Evolutionary conservation across 2,329 filamentous ascomycete species (phyloP), one percentile per base, ranked within the genome.

Genomic region (Epichloe sp.): DNA sequence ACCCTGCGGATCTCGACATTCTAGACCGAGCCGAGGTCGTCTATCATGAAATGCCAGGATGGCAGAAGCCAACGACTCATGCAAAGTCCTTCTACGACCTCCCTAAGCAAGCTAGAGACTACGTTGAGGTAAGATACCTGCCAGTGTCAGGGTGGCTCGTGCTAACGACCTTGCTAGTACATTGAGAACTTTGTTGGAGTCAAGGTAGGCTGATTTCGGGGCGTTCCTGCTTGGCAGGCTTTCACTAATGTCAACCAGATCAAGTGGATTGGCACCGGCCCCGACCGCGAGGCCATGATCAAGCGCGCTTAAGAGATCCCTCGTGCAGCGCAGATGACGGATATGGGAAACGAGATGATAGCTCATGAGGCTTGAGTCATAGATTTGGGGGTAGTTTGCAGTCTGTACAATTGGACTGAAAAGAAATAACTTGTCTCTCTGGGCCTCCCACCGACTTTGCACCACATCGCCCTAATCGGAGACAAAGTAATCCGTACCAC

Each of bases 1-100:
- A 85, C 74, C 85, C 77, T 4, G 80, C 82, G 7, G 78, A 85
- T 59, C 72, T 80, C 15, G 68, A 72, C 42, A 64, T 75, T 37
- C 71, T 88, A 15, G 75, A 76, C 31, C 70, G 72, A 49, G 74
- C 79, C 50, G 76, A 84, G 60, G 79, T 86, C 17, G 73, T 79
- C 38, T 88, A 88, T 67, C 73, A 80, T 59, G 83, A 81, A 49
- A 66, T 89, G 53, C 74, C 77, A 17, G 85, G 85, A 46, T 89
- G 85, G 85, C 74, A 85, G 61, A 73, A 71, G 61, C 70, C 76
- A 37, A 88, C 80, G 0, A 80, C 79, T 6, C 73, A 76, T 46
- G 70, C 73, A 49, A 80, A 75, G 64, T 74, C 68, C 54, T 88
- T 73, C 61, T 73, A 77, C 43, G 79, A 83, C 35, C 69, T 88